Percentiles rank a stretch among this genome's conserved stretches.
phyloP scores from a whole-genome alignment of 768 basidiomycete species.

The Agrocybe pediades region DNA sequence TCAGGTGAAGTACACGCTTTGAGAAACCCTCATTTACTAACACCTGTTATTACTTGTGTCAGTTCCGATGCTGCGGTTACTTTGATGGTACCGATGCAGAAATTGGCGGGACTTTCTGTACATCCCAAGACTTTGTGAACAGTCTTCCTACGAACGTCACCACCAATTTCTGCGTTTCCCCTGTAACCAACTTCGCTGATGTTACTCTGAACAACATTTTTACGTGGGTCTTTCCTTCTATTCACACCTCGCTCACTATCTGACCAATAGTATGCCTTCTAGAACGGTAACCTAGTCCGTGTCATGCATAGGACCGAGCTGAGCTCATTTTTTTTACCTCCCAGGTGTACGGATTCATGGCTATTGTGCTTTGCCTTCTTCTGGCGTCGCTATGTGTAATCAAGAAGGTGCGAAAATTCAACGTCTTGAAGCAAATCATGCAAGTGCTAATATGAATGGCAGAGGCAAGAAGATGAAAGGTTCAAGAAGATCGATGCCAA shows the following conservation, averaged over 20 bases:
- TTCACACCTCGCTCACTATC: neutral
- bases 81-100: conserved; percentile 67
- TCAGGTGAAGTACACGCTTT: conserved; percentile 45
- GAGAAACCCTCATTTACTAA: neutral
- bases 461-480: conserved; percentile 80
- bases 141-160: conserved; percentile 38
- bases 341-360: conserved; percentile 83
- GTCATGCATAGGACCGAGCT: no score
- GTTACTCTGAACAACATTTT: conserved; percentile 78
- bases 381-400: conserved; percentile 86
- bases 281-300: conserved; percentile 49
- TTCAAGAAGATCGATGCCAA: conserved; percentile 91
- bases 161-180: conserved; percentile 70
- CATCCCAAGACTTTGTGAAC: conserved; percentile 40
- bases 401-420: conserved; percentile 55
- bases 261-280: conserved; percentile 6
- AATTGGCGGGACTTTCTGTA: conserved; percentile 66
- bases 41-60: conserved; percentile 1
- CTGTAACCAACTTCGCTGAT: conserved; percentile 69
- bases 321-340: conserved; percentile 1
- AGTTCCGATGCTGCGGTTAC: conserved; percentile 89
- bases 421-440: no score
- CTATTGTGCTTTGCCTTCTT: conserved; percentile 72
- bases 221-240: conserved; percentile 54
- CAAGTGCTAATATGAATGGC: conserved; percentile 9